phyloP scores from a whole-genome alignment of 176 grass and related monocot species.

The Elaeis guineensis region DNA sequence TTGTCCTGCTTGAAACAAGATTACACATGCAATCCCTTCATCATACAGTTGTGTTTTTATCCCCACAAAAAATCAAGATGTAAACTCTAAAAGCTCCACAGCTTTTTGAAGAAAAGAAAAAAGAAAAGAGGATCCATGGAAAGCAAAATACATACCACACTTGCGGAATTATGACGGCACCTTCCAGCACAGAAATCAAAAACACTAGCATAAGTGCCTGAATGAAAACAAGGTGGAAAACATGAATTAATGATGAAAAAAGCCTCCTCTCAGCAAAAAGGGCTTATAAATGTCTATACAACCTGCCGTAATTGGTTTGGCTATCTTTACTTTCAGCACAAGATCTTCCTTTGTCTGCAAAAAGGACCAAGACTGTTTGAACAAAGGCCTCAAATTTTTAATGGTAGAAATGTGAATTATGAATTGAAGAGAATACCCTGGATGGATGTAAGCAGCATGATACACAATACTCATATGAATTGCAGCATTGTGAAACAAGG shows the following conservation, averaged over 20 bases:
- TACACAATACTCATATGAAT: constrained; percentile 92
- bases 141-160: constrained; percentile 45
- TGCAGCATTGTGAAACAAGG: constrained; percentile 58
- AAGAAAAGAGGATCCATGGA: background rate
- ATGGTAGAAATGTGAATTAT: background rate
- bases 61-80: no score
- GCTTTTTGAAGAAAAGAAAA: background rate
- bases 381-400: constrained; percentile 1
- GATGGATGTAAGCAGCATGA: constrained; percentile 91
- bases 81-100: no score
- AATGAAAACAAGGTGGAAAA: constrained; percentile 22
- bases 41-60: no score
- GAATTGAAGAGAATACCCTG: constrained; percentile 32
- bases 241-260: background rate
- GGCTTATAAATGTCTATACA: constrained; percentile 19
- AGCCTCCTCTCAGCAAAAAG: constrained; percentile 4
- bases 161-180: constrained; percentile 89
- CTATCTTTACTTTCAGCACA: constrained; percentile 61
- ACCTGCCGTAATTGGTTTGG: constrained; percentile 79
- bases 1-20: no score
- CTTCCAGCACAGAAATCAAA: constrained; percentile 88
- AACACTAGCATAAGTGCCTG: constrained; percentile 28
- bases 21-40: no score
- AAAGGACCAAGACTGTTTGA: constrained; percentile 18
- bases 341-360: constrained; percentile 53